Evolutionary conservation across 1,284 basidiomycete species (phyloP).

Genomic region (Ganoderma lucidum): DNA sequence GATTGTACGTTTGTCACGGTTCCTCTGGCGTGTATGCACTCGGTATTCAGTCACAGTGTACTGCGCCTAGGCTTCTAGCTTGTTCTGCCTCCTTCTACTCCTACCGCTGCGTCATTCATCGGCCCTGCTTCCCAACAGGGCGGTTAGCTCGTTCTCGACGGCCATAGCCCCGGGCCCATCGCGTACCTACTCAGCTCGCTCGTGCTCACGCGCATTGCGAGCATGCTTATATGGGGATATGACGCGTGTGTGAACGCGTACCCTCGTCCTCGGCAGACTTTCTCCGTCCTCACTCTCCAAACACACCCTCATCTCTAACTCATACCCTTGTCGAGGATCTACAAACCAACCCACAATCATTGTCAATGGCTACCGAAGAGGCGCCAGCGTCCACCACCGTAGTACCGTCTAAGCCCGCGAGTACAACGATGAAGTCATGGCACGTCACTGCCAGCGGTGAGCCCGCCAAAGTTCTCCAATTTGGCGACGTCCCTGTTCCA

Average conservation of each 20-base stretch:
- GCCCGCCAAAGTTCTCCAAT: slow-evolving; percentile 54
- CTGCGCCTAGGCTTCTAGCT: neutral
- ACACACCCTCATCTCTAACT: neutral
- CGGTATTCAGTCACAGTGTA: too few relatives aligned
- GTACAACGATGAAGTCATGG: slow-evolving; percentile 43
- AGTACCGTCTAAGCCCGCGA: neutral
- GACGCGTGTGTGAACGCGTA: neutral
- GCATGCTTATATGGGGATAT: neutral
- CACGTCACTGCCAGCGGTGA: slow-evolving; percentile 40
- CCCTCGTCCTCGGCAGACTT: neutral
- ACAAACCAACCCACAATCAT: neutral
- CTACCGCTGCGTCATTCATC: neutral
- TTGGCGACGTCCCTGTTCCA: slow-evolving; percentile 55
- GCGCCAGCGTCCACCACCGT: neutral
- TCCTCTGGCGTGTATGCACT: too few relatives aligned
- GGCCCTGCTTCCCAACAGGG: neutral
- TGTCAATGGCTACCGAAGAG: slow-evolving; percentile 15
- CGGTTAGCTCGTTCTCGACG: neutral
- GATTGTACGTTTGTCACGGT: too few relatives aligned
- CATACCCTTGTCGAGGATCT: neutral
- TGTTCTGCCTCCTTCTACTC: neutral
- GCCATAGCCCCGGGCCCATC: neutral
- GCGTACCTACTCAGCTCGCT: neutral
- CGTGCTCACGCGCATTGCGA: neutral
- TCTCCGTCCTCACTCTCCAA: neutral